Evolutionary conservation across 129 eudicot species (phyloP), one percentile per base, ranked within the genome.

Genomic region (Mikania micrantha): DNA sequence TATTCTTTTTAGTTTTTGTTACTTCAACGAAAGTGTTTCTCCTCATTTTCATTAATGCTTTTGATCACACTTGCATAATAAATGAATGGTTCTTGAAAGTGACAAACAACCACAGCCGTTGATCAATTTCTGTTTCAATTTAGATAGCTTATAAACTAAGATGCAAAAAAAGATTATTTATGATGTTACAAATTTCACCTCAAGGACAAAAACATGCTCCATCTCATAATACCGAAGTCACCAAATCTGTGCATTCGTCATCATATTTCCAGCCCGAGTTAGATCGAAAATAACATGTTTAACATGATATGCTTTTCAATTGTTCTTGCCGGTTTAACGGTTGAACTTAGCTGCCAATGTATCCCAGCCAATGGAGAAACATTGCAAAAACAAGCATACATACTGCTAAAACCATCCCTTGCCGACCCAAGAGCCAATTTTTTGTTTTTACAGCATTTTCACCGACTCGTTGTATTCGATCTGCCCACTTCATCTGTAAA

Each of bases 401-500:
- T 39, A 94, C 38, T n/a, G 99, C 99, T 80, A 94, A 36, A 42
- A 85, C 68, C 88, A 94, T 76, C 36, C 97, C 99, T n/a, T 84
- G 85, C 74, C 79, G 87, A 25, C 99, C 99, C 66, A 93, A 73
- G 2, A 93, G 77, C 90, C 86, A 93, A 66, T 87, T 90, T 73
- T 94, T 89, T n/a, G 97, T 83, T 80, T 81, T 94, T 83, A 65
- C 77, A 22, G 88, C 99, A 49, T 86, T 83, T 71, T 89, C 95
- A 11, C 81, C 90, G 3, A 83, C 95, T 36, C 93, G 65, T 70
- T 87, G 97, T 62, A 85, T 39, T 58, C 90, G 71, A 72, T 94
- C 96, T 2, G 95, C 97, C 99, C 99, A 94, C 49, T 73, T 85
- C 96, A 94, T 89, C 99, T 94, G 81, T 61, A 76, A 40, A 54